A percentile compares a stretch with the other conserved stretches of the same genome.
Conservation (phyloP, 75 land plant genomes). For the Cunninghamia lanceolata region DNA sequence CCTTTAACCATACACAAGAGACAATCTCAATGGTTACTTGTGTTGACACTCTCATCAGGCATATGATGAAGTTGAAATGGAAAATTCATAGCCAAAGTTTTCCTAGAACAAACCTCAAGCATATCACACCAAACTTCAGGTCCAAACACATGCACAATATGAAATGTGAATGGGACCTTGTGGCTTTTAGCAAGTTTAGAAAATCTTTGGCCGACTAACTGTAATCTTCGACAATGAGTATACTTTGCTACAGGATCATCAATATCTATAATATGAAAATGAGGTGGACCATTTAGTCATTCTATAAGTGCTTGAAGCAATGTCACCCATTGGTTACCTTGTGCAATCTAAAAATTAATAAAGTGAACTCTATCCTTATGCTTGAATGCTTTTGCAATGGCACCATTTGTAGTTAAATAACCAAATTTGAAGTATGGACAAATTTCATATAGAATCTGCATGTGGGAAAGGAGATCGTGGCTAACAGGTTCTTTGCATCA, state of each 20-base stretch:
- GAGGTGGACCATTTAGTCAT: slow-evolving; percentile 53
- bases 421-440: slow-evolving; percentile 93
- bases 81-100: slow-evolving; percentile 26
- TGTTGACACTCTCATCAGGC: too few relatives aligned
- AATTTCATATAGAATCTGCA: slow-evolving; percentile 75
- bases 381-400: slow-evolving; percentile 84
- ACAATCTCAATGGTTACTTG: too few relatives aligned
- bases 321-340: slow-evolving; percentile 59
- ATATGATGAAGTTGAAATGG: slow-evolving; percentile 28
- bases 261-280: not conserved
- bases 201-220: slow-evolving; percentile 13
- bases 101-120: slow-evolving; percentile 14
- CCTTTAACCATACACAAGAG: too few relatives aligned
- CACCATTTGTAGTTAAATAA: slow-evolving; percentile 89
- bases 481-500: slow-evolving; percentile 68
- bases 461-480: slow-evolving; percentile 63
- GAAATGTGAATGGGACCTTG: slow-evolving; percentile 23
- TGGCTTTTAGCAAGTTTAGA: slow-evolving; percentile 5
- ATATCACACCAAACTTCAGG: slow-evolving; percentile 6
- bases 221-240: slow-evolving; percentile 9
- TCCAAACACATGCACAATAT: not conserved
- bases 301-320: slow-evolving; percentile 51
- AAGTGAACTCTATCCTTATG: slow-evolving; percentile 69
- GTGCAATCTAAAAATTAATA: slow-evolving; percentile 77
- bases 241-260: slow-evolving; percentile 6